Evolutionary conservation across 1,139 yeast species (phyloP).

Genomic region (Geotrichum klebahnii): DNA sequence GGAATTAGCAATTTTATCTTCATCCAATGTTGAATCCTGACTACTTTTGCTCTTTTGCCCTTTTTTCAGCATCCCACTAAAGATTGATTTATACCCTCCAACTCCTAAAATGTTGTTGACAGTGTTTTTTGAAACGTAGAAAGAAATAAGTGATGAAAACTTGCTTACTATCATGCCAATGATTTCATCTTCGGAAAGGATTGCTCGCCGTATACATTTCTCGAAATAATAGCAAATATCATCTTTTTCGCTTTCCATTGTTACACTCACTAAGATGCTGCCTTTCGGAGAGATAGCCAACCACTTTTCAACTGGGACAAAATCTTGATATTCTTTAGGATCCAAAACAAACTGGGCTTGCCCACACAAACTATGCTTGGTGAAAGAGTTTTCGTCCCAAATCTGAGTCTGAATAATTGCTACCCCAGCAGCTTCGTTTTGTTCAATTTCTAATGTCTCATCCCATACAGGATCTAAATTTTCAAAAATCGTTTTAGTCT

Average conservation of each 20-base stretch:
- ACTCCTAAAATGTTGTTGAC: conserved; percentile 24
- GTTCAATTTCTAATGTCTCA: conserved; percentile 56
- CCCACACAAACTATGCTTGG: conserved; percentile 66
- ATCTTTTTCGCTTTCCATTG: conserved; percentile 70
- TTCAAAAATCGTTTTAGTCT: conserved; percentile 71
- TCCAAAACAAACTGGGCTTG: conserved; percentile 59
- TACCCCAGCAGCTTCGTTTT: conserved; percentile 67
- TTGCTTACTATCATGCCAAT: conserved; percentile 64
- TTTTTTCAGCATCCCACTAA: background rate
- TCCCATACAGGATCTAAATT: conserved; percentile 83
- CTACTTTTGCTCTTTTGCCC: background rate
- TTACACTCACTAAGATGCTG: conserved; percentile 55
- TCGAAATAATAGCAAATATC: conserved; percentile 80
- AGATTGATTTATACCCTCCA: background rate
- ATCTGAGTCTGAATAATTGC: conserved; percentile 53
- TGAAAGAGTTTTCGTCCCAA: conserved; percentile 61
- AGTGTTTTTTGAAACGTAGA: conserved; percentile 43
- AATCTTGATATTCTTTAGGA: conserved; percentile 60
- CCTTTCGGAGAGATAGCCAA: conserved; percentile 69
- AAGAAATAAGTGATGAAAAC: conserved; percentile 45
- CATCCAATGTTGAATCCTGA: background rate
- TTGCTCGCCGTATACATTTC: conserved; percentile 60
- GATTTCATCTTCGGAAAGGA: conserved; percentile 58
- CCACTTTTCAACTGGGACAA: conserved; percentile 56
- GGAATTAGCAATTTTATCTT: conserved; percentile 59